A percentile compares a stretch with the other conserved stretches of the same genome.
Conservation (phyloP, 768 basidiomycete species). For the Cyclocybe aegerita region DNA sequence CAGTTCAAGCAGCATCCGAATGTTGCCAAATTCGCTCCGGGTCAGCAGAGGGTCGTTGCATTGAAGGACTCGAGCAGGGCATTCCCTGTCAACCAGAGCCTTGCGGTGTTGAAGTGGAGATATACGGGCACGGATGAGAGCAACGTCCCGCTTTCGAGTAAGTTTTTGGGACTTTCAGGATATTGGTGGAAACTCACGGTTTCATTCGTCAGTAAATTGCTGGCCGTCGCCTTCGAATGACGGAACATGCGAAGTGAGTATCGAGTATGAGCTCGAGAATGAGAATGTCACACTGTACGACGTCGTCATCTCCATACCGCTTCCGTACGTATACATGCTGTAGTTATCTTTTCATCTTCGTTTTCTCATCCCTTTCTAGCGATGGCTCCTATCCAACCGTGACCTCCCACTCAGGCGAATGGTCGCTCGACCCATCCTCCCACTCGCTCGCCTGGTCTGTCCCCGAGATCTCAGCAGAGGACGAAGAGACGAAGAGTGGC, state of each 20-base stretch:
- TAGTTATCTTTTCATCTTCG: background rate
- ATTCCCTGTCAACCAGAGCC: slow-evolving; percentile 86
- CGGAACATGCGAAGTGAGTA: slow-evolving; percentile 91
- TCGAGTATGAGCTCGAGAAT: slow-evolving; percentile 96
- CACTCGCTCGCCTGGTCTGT: slow-evolving; percentile 88
- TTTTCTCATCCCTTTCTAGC: slow-evolving; percentile 30
- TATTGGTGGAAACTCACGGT: background rate
- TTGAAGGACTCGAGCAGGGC: slow-evolving; percentile 80
- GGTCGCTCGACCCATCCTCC: slow-evolving; percentile 77
- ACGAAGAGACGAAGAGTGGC: slow-evolving; percentile 65
- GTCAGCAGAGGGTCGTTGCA: slow-evolving; percentile 62
- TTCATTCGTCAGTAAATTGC: slow-evolving; percentile 73
- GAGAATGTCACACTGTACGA: slow-evolving; percentile 78
- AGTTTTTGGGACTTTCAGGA: slow-evolving; percentile 25
- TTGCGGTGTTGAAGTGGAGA: slow-evolving; percentile 92
- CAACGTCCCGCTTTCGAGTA: slow-evolving; percentile 88
- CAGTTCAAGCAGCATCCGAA: slow-evolving; percentile 99
- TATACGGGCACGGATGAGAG: slow-evolving; percentile 90
- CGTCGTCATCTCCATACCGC: slow-evolving; percentile 86
- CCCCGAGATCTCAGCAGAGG: slow-evolving; percentile 55
- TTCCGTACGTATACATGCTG: slow-evolving; percentile 63
- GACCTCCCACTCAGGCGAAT: slow-evolving; percentile 72
- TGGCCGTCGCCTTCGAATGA: slow-evolving; percentile 94
- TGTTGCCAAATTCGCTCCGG: slow-evolving; percentile 80
- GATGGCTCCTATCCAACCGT: slow-evolving; percentile 85